Percentiles rank a stretch among this genome's conserved stretches.
phyloP scores from a whole-genome alignment of 139 green algal species.

The Chlorella sorokiniana region DNA sequence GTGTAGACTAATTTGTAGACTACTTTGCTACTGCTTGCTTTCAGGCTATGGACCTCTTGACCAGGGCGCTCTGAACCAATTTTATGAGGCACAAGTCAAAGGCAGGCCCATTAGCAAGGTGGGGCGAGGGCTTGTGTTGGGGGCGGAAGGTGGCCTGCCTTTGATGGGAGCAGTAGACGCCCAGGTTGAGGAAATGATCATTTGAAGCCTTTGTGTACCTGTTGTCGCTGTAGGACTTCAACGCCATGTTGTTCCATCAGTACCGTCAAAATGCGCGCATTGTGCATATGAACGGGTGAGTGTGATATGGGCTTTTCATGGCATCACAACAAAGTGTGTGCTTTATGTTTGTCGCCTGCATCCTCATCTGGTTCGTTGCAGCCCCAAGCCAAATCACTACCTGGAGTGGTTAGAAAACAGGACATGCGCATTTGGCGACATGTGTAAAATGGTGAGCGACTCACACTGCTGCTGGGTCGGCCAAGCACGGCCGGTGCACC shows the following conservation, averaged over 20 bases:
- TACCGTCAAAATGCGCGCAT: constrained; percentile 15
- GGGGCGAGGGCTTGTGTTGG: no score
- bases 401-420: neutral
- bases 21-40: neutral
- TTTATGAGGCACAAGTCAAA: constrained; percentile 3
- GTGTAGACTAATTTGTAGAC: neutral
- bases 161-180: no score
- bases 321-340: neutral
- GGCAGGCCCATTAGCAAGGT: constrained; percentile 26
- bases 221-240: constrained; percentile 8
- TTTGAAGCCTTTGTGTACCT: no score
- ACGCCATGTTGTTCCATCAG: constrained; percentile 20
- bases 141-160: no score
- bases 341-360: neutral
- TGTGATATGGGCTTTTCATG: neutral
- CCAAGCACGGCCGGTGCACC: neutral
- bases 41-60: constrained; percentile 11
- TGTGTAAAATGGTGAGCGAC: constrained; percentile 10
- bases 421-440: neutral
- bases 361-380: neutral
- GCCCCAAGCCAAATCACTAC: constrained; percentile 28
- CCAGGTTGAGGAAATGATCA: neutral
- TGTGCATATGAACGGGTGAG: constrained; percentile 27
- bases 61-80: constrained; percentile 23
- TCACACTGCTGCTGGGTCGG: neutral